Percentiles rank a stretch among this genome's conserved stretches.
Evolutionary conservation across 495 filamentous ascomycete species (phyloP).

Genomic region (Talaromyces adpressus): DNA sequence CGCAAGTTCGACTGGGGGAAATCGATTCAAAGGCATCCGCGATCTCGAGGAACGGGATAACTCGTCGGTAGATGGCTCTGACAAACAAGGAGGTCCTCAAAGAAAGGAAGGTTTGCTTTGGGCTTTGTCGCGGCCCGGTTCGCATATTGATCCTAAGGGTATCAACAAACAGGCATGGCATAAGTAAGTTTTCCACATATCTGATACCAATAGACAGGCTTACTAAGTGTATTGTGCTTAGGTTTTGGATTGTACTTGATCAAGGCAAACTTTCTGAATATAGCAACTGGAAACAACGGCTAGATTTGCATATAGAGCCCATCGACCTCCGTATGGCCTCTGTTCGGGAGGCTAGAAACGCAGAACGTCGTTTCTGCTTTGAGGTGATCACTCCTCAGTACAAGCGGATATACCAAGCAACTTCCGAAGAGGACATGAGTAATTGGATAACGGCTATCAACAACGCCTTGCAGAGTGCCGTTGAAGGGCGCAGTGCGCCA

Average conservation of each 20-base stretch:
- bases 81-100: conserved; percentile 43
- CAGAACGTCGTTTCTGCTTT: conserved; percentile 94
- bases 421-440: conserved; percentile 95
- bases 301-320: conserved; percentile 96
- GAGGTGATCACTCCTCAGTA: conserved; percentile 97
- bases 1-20: conserved; percentile 39
- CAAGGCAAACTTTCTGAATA: conserved; percentile 96
- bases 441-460: conserved; percentile 96
- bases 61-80: conserved; percentile 24
- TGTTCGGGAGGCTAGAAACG: conserved; percentile 88
- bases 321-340: conserved; percentile 97
- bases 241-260: conserved; percentile 97
- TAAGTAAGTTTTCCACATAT: conserved; percentile 61
- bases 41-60: conserved; percentile 80
- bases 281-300: conserved; percentile 97
- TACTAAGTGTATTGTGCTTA: conserved; percentile 21
- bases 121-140: conserved; percentile 88
- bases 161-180: conserved; percentile 98
- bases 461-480: conserved; percentile 91
- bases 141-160: conserved; percentile 89
- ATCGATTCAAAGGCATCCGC: conserved; percentile 78
- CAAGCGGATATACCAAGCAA: conserved; percentile 95
- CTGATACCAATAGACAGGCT: background rate
- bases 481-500: conserved; percentile 66
- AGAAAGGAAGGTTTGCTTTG: conserved; percentile 91